These are phyloP conservation scores for Periglandula ipomoeae DNA, from an alignment of 2,329 filamentous ascomycete genomes.

Conservation along the genomic window DNA sequence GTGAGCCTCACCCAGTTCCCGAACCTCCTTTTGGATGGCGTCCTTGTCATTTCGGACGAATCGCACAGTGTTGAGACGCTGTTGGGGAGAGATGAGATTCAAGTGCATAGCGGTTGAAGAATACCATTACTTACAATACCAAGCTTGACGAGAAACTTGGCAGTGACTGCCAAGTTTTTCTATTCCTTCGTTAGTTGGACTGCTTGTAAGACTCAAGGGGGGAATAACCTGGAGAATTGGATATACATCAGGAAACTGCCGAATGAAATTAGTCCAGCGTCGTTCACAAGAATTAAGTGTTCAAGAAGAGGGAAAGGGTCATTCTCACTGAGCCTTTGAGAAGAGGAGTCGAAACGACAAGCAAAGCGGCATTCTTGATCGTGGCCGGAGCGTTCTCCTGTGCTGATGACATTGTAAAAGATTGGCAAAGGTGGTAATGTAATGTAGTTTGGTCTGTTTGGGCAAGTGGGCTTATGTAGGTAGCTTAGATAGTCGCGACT, in stretches of 20 bases:
- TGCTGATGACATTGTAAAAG: too few species aligned
- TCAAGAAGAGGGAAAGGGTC: neutral
- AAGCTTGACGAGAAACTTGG: conserved; percentile 54
- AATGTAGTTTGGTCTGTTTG: too few species aligned
- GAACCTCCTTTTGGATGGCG: conserved; percentile 82
- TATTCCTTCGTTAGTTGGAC: conserved; percentile 17
- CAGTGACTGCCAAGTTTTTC: conserved; percentile 57
- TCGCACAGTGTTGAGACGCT: conserved; percentile 76
- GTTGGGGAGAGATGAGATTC: neutral
- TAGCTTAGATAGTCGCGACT: too few species aligned
- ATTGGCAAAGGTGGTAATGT: too few species aligned
- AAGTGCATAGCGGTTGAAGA: neutral
- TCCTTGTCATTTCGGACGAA: conserved; percentile 87
- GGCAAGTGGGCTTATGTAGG: too few species aligned
- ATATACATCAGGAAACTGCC: conserved; percentile 31
- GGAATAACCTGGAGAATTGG: neutral
- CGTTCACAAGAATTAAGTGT: neutral
- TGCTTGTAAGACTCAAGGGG: neutral
- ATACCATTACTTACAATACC: conserved; percentile 40
- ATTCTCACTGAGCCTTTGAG: neutral
- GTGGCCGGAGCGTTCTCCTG: too few species aligned
- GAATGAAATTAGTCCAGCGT: neutral
- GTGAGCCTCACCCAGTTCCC: conserved; percentile 79
- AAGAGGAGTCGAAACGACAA: too few species aligned
- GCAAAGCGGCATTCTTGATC: too few species aligned